A percentile compares a stretch with the other conserved stretches of the same genome.
Conservation (phyloP, 2,329 filamentous ascomycete species). For the Phaeophleospora eucalypticola region DNA sequence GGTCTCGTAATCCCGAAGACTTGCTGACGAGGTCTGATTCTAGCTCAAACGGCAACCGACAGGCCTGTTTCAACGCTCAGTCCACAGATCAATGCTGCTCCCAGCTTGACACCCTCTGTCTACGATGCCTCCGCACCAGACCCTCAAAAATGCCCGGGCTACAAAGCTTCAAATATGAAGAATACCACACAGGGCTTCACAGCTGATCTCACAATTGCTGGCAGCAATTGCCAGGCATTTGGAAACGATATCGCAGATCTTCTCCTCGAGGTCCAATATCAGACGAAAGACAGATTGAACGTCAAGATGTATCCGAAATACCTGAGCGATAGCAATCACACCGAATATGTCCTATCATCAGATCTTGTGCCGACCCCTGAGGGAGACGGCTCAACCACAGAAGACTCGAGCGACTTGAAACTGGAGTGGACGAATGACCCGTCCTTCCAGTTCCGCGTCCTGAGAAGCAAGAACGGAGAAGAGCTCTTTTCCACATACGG, state of each 20-base stretch:
- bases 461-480: slow-evolving; percentile 20
- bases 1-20: neutral
- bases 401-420: slow-evolving; percentile 20
- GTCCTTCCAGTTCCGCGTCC: slow-evolving; percentile 28
- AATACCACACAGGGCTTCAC: slow-evolving; percentile 21
- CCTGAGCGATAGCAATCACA: slow-evolving; percentile 17
- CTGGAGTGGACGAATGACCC: slow-evolving; percentile 29
- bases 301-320: slow-evolving; percentile 26
- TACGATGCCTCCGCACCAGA: slow-evolving; percentile 23
- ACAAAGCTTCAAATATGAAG: slow-evolving; percentile 20
- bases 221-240: slow-evolving; percentile 23
- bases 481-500: slow-evolving; percentile 29
- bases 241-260: slow-evolving; percentile 26
- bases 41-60: slow-evolving; percentile 11
- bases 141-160: slow-evolving; percentile 26
- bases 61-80: slow-evolving; percentile 15
- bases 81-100: slow-evolving; percentile 26
- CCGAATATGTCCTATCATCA: slow-evolving; percentile 18
- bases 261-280: slow-evolving; percentile 22
- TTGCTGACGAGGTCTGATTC: too few species aligned
- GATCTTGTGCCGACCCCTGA: slow-evolving; percentile 12
- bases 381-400: slow-evolving; percentile 16
- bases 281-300: slow-evolving; percentile 23
- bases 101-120: slow-evolving; percentile 24
- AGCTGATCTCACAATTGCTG: slow-evolving; percentile 25